Conservation (phyloP, 2,329 filamentous ascomycete species). For the Phoma sp. region DNA sequence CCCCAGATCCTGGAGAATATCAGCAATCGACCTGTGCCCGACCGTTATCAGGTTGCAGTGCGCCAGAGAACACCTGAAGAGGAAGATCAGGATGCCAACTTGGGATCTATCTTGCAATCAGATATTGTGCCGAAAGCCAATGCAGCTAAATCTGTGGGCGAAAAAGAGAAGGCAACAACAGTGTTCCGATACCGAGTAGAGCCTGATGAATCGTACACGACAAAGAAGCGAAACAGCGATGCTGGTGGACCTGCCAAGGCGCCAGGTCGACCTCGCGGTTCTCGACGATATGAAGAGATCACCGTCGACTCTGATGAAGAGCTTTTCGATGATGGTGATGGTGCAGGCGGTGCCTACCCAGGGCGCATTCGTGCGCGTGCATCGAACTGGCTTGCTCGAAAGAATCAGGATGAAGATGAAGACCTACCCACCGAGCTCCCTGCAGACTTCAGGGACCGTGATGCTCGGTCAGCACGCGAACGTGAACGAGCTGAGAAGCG, state of each 20-base stretch:
- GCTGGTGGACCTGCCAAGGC: slow-evolving; percentile 31
- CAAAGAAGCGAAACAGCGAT: slow-evolving; percentile 36
- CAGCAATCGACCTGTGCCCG: slow-evolving; percentile 39
- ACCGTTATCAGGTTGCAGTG: slow-evolving; percentile 24
- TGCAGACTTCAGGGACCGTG: slow-evolving; percentile 50
- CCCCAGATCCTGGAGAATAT: slow-evolving; percentile 48
- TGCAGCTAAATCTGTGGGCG: slow-evolving; percentile 18
- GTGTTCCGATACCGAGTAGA: slow-evolving; percentile 49
- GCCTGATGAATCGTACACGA: slow-evolving; percentile 52
- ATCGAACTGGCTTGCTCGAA: slow-evolving; percentile 53
- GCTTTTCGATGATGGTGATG: slow-evolving; percentile 30
- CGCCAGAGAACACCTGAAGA: slow-evolving; percentile 31
- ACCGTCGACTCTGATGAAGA: slow-evolving; percentile 57
- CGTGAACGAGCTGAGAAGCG: slow-evolving; percentile 32
- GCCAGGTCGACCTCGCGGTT: slow-evolving; percentile 29
- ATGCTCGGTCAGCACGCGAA: slow-evolving; percentile 37
- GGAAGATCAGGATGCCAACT: slow-evolving; percentile 30
- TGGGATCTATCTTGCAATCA: slow-evolving; percentile 46
- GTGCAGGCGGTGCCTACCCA: slow-evolving; percentile 20
- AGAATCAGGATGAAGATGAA: slow-evolving; percentile 49
- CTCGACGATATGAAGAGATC: slow-evolving; percentile 54
- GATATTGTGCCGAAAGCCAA: slow-evolving; percentile 39
- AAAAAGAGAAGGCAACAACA: slow-evolving; percentile 43
- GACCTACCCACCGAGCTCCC: slow-evolving; percentile 55
- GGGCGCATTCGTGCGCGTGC: slow-evolving; percentile 33